Conservation (phyloP, 208 protist species). For the Borovskyia barvae region DNA sequence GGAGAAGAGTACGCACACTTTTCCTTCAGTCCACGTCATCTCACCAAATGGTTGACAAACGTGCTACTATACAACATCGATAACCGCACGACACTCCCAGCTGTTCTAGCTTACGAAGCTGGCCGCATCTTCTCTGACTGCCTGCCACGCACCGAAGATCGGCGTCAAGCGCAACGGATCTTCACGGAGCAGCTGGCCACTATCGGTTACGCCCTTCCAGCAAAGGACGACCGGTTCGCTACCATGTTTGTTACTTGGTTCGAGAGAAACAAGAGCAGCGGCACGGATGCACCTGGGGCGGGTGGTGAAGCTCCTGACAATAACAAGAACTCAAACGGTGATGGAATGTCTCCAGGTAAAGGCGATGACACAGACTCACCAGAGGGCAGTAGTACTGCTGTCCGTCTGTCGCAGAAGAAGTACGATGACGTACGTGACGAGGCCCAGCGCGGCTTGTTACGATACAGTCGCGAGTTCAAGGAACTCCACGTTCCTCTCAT, state of each 20-base stretch:
- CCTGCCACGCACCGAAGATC: constrained; percentile 83
- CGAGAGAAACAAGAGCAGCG: constrained; percentile 27
- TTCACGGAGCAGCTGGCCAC: constrained; percentile 81
- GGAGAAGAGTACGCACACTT: constrained; percentile 95
- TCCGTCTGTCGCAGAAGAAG: constrained; percentile 55
- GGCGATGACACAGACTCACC: not conserved
- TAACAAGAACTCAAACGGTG: not conserved
- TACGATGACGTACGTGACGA: constrained; percentile 74
- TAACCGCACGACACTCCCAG: constrained; percentile 81
- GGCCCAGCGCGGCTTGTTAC: constrained; percentile 83
- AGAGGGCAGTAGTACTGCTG: constrained; percentile 2
- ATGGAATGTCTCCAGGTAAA: no score
- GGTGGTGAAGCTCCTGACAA: not conserved
- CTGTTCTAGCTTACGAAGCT: constrained; percentile 92
- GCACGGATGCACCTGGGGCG: not conserved
- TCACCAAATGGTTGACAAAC: constrained; percentile 93
- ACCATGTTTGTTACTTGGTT: constrained; percentile 91
- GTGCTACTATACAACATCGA: constrained; percentile 93
- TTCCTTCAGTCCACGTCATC: constrained; percentile 94
- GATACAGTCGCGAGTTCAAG: constrained; percentile 95
- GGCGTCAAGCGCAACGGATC: constrained; percentile 56
- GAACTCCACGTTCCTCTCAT: constrained; percentile 91
- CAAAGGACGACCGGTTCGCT: constrained; percentile 67
- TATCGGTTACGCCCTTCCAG: constrained; percentile 78
- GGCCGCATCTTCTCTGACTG: constrained; percentile 93